These are phyloP conservation scores for Hylodesmum podocarpum DNA, from an alignment of 306 rosid species.

Conservation along the genomic window DNA sequence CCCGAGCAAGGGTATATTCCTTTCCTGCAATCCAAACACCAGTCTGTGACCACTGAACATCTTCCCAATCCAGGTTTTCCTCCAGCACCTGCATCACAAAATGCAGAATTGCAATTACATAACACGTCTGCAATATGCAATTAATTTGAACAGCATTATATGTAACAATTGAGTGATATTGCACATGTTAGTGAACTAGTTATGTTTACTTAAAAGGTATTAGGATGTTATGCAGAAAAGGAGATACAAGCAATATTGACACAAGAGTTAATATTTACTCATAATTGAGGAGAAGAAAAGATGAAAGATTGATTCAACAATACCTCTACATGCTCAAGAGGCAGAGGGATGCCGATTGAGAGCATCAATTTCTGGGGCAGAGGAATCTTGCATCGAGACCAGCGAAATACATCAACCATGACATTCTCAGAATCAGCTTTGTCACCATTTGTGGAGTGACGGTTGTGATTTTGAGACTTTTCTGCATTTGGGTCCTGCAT, in stretches of 20 bases:
- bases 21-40: slow-evolving; percentile 95
- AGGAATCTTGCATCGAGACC: slow-evolving; percentile 91
- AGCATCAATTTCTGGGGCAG: slow-evolving; percentile 85
- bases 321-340: slow-evolving; percentile 88
- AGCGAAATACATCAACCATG: slow-evolving; percentile 75
- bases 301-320: slow-evolving; percentile 13
- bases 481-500: slow-evolving; percentile 57
- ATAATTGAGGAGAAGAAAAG: not conserved
- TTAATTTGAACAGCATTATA: not conserved
- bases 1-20: slow-evolving; percentile 91
- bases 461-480: slow-evolving; percentile 67
- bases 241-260: not conserved
- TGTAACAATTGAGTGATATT: not conserved
- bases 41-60: slow-evolving; percentile 95
- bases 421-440: slow-evolving; percentile 59
- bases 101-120: slow-evolving; percentile 11
- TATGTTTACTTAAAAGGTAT: not conserved
- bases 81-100: slow-evolving; percentile 62
- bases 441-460: slow-evolving; percentile 66
- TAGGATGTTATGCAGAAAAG: not conserved
- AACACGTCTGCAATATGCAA: not conserved
- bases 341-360: slow-evolving; percentile 79
- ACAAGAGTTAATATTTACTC: not conserved
- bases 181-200: not conserved
- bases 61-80: slow-evolving; percentile 97